phyloP scores from a whole-genome alignment of 208 protist genomes.

The Trypanosoma platydactyli region DNA sequence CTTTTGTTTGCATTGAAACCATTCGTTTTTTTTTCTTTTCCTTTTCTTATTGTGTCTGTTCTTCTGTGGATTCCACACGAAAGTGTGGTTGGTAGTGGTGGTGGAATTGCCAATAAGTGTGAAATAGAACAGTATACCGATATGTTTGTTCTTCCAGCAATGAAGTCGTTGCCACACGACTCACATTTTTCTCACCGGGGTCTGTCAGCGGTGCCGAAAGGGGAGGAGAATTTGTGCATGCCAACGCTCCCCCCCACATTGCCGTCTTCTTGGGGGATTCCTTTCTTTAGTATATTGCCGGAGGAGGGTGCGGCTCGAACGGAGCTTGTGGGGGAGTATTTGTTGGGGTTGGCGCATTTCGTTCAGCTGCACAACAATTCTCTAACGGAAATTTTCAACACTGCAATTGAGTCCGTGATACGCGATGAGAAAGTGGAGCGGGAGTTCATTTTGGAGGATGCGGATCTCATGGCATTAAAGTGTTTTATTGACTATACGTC shows the following conservation, averaged over 20 bases:
- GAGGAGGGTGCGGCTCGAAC: constrained; percentile 35
- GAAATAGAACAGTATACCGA: not conserved
- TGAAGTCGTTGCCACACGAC: constrained; percentile 2
- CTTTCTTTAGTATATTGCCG: constrained; percentile 26
- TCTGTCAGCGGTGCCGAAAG: not conserved
- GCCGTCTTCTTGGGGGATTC: constrained; percentile 21
- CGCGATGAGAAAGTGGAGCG: constrained; percentile 62
- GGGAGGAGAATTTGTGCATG: too few relatives aligned
- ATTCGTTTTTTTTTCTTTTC: constrained; percentile 24
- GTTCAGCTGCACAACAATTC: constrained; percentile 23
- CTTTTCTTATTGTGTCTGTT: constrained; percentile 9
- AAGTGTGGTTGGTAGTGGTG: not conserved
- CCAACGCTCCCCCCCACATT: not conserved
- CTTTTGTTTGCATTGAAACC: constrained; percentile 1
- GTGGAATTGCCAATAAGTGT: not conserved
- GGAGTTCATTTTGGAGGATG: constrained; percentile 53
- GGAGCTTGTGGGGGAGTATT: constrained; percentile 51
- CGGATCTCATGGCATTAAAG: constrained; percentile 21
- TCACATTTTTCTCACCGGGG: not conserved
- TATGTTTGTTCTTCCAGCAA: constrained; percentile 24
- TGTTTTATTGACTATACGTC: constrained; percentile 31
- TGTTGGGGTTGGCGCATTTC: constrained; percentile 30
- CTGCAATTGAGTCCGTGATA: constrained; percentile 8
- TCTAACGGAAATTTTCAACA: constrained; percentile 7
- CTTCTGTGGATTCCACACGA: not conserved